Evolutionary conservation across 2,329 filamentous ascomycete species (phyloP), one percentile per base, ranked within the genome.

Genomic region (Fusarium marasasianum): DNA sequence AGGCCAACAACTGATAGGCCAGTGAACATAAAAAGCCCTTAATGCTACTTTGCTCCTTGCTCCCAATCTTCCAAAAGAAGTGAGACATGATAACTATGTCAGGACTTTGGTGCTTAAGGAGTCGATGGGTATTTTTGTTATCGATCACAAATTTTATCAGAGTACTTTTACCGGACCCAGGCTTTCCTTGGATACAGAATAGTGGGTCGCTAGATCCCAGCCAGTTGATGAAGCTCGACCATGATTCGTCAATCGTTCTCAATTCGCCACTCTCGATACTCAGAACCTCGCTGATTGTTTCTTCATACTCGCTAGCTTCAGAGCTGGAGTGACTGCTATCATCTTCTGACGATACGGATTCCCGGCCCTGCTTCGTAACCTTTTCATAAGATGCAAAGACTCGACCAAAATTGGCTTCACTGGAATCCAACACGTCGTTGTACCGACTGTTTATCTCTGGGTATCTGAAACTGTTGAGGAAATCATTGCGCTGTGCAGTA

Each of bases 151-250:
- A 68, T 3, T 70, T 76, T 0, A 76, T 14, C 7, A 76, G 15
- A 0, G 71, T 72, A 15, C 73, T 76, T 50, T 76, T 74, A 0
- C 68, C 73, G 2, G 71, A 74, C 1, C 73, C 73, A 10, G 73
- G 57, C 6, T 76, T 75, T 3, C 74, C 74, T 15, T 5, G 38
- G 13, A 75, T 41, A 8, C 43, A 74, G 2, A 72, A 72, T 5
- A 70, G 15, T 0, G 6, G 4, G 1, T 57, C 14, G 1, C n/a
- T 29, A 3, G 71, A 72, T n/a, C 22, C 6, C 1, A 74, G 20
- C 69, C 71, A 75, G 0, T 44, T 1, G 10, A 55, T 22, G 8
- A 72, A 67, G 4, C 1, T 48, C 8, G 8, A 12, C 69, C 72
- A 74, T 3, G 5, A 15, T 4, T 18, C 0, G 11, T 64, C 56